Base-by-base conservation (phyloP, 164 flowering plant species). In the Amborella trichopoda region DNA sequence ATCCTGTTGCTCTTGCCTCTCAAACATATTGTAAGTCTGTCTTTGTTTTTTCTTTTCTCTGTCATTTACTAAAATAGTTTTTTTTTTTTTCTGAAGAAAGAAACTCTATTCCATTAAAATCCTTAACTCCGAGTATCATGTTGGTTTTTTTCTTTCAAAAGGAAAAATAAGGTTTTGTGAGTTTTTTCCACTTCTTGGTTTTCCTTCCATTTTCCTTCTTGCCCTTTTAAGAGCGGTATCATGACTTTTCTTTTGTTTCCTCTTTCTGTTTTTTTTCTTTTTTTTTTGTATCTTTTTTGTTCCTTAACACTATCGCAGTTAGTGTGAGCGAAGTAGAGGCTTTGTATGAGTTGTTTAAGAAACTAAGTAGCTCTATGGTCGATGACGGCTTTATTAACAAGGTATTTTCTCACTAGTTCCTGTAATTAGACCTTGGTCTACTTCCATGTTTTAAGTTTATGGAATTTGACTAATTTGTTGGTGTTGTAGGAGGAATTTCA, bases 401-500 rank as follows among this genome's bases (percentile, higher is more conserved):
- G 43, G 75, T 61, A 30, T 30, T 6, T 30, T 30, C 34, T 11
- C 11, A 11, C 34, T 30, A 6, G 3, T 33, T 32, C 12, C 6
- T 6, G n/a, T 33, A n/a, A 23, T 25, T 6, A 32, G 12, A 1
- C 22, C 22, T 16, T 23, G 28, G 23, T 25, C 42, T 38, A 32
- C 25, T 12, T 33, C 16, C 3, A 23, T 42, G 28, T 6, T 49
- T 26, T 21, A 32, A 32, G 19, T 51, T 16, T 17, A 19, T 26
- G 14, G 32, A 43, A 23, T 16, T 33, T 33, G 37, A 18, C 40
- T 43, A 27, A 27, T 20, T 27, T 25, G 34, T 5, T 16, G 14
- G 16, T 48, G 14, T 42, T 46, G 14, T 51, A 80, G 94, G 94
- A 89, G 56, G 97, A 82, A 47, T 71, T 89, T 49, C 79, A 63